phyloP scores from a whole-genome alignment of 495 filamentous ascomycete genomes.

The Daldinia loculata region DNA sequence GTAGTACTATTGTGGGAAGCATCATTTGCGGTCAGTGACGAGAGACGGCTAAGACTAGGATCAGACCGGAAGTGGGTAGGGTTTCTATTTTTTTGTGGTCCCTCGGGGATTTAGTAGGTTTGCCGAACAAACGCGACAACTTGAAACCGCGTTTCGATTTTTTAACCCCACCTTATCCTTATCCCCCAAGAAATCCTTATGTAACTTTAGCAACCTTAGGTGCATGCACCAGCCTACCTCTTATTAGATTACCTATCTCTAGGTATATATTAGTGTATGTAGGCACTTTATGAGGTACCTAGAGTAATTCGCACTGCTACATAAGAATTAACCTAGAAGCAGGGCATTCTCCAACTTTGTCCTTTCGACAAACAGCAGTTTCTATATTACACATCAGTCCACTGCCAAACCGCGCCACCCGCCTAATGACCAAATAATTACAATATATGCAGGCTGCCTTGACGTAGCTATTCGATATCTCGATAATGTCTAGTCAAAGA shows the following conservation, averaged over 20 bases:
- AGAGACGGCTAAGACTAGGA: slow-evolving; percentile 26
- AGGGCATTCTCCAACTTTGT: background rate
- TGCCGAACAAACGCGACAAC: slow-evolving; percentile 27
- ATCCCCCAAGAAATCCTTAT: background rate
- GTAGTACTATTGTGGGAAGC: slow-evolving; percentile 18
- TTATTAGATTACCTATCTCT: background rate
- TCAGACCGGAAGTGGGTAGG: slow-evolving; percentile 32
- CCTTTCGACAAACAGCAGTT: background rate
- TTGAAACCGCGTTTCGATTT: slow-evolving; percentile 33
- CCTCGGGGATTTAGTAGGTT: slow-evolving; percentile 29
- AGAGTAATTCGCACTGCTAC: background rate
- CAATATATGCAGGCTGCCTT: background rate
- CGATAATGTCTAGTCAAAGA: slow-evolving; percentile 68
- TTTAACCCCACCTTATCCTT: slow-evolving; percentile 16
- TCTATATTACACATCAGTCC: background rate
- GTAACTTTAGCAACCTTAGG: background rate
- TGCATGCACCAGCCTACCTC: background rate
- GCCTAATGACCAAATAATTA: background rate
- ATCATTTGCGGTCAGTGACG: slow-evolving; percentile 39
- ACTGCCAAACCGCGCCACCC: background rate
- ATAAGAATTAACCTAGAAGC: background rate
- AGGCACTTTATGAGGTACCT: too few relatives aligned
- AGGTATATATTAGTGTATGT: background rate
- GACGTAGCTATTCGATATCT: background rate
- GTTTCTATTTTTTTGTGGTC: slow-evolving; percentile 32